phyloP scores from a whole-genome alignment of 352 stramenopile species.

The Pythium chondricola region DNA sequence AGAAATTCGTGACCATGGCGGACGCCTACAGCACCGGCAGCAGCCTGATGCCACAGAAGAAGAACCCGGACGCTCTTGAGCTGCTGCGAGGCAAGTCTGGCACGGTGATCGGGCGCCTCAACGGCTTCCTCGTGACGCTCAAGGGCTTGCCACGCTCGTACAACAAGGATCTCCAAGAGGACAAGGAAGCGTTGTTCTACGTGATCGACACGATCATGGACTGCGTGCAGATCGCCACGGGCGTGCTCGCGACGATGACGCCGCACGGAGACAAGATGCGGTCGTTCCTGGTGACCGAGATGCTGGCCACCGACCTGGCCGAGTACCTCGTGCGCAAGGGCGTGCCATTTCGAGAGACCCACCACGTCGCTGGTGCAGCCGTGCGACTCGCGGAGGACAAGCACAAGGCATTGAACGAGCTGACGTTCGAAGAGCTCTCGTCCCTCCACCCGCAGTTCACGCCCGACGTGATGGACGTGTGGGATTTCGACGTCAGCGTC shows the following conservation, averaged over 20 bases:
- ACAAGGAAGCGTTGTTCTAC: conserved; percentile 98
- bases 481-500: conserved; percentile 88
- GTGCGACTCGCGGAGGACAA: conserved; percentile 91
- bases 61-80: conserved; percentile 99
- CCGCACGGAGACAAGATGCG: conserved; percentile 92
- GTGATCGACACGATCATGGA: conserved; percentile 96
- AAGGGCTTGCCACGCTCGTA: conserved; percentile 97
- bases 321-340: conserved; percentile 99
- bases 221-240: conserved; percentile 95
- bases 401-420: conserved; percentile 72
- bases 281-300: conserved; percentile 96
- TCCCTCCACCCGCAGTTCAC: conserved; percentile 88
- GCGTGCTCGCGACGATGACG: conserved; percentile 95
- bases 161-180: conserved; percentile 99
- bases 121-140: conserved; percentile 94
- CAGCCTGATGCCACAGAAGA: conserved; percentile 99
- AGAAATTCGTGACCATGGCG: conserved; percentile 93
- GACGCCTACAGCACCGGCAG: conserved; percentile 98
- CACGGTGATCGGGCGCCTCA: conserved; percentile 91
- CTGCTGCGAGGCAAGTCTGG: conserved; percentile 97
- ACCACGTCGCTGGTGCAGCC: conserved; percentile 95
- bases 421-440: conserved; percentile 88
- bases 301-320: conserved; percentile 98
- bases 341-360: conserved; percentile 99
- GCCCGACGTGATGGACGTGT: conserved; percentile 84